Base-by-base conservation (phyloP, 2,329 filamentous ascomycete genomes). In the Sarocladium oryzae region DNA sequence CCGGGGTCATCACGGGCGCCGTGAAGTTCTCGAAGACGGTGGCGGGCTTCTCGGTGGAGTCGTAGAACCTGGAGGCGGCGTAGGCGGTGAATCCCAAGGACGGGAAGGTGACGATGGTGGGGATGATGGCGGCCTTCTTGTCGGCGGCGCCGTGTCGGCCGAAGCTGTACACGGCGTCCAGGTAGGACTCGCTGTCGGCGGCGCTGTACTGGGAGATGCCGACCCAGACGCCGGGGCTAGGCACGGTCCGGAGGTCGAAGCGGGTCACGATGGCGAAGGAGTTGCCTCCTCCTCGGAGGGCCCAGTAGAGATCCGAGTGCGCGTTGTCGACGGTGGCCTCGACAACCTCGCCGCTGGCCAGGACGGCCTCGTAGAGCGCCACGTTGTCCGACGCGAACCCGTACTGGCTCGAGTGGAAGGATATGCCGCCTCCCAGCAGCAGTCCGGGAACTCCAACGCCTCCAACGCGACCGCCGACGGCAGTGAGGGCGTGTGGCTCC, bases 341-440 rank as follows among this genome's bases (percentile, higher is more conserved):
- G 3, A 74, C 56, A 8, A 75, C 62, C 1, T 55, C 52, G 2
- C 73, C 70, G 30, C 63, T 60, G 0, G 68, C 65, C 0, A 73
- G 61, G 2, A 77, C 71, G n/a, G 76, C 64, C 53, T 73, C 64
- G 37, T 65, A 73, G 38, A 64, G 64, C 21, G 58, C 33, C 1
- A 66, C 60, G 20, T 62, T 62, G 35, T 64, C 61, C 8, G 59
- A 58, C 0, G 58, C 53, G 55, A 60, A 61, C 21, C 63, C 63
- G 24, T 60, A 56, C 26, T 60, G 59, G 32, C 61, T 61, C 4
- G 57, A 56, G 10, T 58, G 43, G 11, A 59, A 58, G 49, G 57
- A 35, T 11, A 58, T 51, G 8, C 61, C 53, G n/a, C 55, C 55
- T 11, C 55, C 55, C 36, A 56, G 55, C 11, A 56, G 30, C 11